Evolutionary conservation across 768 basidiomycete species (phyloP).

Genomic region (Boletus tomentosulus): DNA sequence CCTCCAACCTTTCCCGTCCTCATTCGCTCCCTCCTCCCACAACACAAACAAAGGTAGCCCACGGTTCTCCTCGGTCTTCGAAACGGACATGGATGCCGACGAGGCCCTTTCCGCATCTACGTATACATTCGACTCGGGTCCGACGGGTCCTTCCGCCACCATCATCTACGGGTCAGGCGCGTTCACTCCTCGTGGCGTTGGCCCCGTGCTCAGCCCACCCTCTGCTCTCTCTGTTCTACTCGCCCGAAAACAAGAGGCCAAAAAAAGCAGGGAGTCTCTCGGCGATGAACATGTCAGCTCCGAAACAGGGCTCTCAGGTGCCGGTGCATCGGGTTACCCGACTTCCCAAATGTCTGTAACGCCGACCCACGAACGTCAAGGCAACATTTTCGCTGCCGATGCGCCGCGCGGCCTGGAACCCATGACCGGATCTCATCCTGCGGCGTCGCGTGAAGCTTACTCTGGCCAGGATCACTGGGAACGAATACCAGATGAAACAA

Average conservation of each 20-base stretch:
- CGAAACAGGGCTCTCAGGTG: neutral
- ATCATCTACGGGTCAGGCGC: conserved; percentile 4
- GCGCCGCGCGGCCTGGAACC: neutral
- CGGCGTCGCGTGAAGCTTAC: neutral
- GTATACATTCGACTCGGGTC: conserved; percentile 24
- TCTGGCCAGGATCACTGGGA: neutral
- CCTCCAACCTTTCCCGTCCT: conserved; percentile 16
- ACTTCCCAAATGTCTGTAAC: conserved; percentile 17
- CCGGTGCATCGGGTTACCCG: neutral
- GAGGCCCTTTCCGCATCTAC: conserved; percentile 29
- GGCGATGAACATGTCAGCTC: neutral
- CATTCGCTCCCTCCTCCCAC: conserved; percentile 21
- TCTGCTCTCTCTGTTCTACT: conserved; percentile 37
- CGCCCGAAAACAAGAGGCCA: conserved; percentile 17
- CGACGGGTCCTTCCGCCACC: conserved; percentile 3
- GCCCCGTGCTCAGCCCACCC: conserved; percentile 19
- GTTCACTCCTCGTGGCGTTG: conserved; percentile 23
- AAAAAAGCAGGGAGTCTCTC: neutral
- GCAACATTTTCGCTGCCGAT: neutral
- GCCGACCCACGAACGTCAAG: conserved; percentile 16
- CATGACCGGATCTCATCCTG: neutral
- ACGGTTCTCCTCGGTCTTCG: conserved; percentile 20
- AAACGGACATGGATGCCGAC: conserved; percentile 21
- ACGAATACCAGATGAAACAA: conserved; percentile 14
- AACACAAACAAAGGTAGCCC: conserved; percentile 23